phyloP scores from a whole-genome alignment of 1,284 basidiomycete genomes.

The Apiotrichum porosum region DNA sequence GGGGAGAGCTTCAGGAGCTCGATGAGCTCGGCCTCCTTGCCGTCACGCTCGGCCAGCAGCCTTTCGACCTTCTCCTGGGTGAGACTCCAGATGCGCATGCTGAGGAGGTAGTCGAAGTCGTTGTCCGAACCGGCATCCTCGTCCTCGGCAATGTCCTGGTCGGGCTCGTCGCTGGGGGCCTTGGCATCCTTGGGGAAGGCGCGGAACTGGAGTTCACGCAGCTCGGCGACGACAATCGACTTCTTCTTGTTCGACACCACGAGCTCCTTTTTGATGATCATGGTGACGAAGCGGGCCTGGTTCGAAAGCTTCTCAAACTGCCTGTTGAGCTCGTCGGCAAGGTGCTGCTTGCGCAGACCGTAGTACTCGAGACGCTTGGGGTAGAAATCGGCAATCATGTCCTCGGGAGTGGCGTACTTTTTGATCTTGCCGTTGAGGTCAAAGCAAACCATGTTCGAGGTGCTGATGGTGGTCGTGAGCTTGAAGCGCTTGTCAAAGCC shows the following conservation, averaged over 20 bases:
- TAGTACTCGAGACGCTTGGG: slow-evolving; percentile 84
- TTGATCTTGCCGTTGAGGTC: slow-evolving; percentile 95
- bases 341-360: slow-evolving; percentile 89
- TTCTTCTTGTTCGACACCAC: slow-evolving; percentile 90
- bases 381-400: slow-evolving; percentile 92
- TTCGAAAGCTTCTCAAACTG: slow-evolving; percentile 84
- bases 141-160: slow-evolving; percentile 48
- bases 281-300: slow-evolving; percentile 93
- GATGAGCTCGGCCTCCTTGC: slow-evolving; percentile 80
- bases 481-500: slow-evolving; percentile 91
- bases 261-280: slow-evolving; percentile 89
- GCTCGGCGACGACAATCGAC: slow-evolving; percentile 74
- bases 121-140: slow-evolving; percentile 54
- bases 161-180: slow-evolving; percentile 23
- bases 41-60: slow-evolving; percentile 71
- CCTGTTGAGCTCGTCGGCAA: slow-evolving; percentile 77
- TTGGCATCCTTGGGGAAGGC: slow-evolving; percentile 74
- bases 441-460: slow-evolving; percentile 98
- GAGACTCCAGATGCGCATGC: slow-evolving; percentile 93
- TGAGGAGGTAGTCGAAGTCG: slow-evolving; percentile 91
- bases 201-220: slow-evolving; percentile 78
- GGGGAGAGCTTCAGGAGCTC: slow-evolving; percentile 73
- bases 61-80: slow-evolving; percentile 92
- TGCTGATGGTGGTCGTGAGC: slow-evolving; percentile 73
- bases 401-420: slow-evolving; percentile 84